Conservation (phyloP, 2,329 filamentous ascomycete genomes). For the Fusarium continuum region DNA sequence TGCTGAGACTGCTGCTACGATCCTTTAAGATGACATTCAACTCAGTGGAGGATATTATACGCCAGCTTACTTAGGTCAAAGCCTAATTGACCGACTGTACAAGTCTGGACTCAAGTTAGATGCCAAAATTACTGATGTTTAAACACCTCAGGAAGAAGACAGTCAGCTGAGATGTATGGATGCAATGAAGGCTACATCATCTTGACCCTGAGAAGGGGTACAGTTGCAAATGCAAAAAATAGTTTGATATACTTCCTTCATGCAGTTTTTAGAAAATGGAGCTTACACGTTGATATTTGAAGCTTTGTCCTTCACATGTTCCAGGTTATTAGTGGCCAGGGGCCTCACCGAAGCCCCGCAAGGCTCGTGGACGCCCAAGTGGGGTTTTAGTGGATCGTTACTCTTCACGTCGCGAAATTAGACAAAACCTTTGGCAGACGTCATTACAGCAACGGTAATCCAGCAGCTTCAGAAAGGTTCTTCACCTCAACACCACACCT, state of each 20-base stretch:
- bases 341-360: neutral
- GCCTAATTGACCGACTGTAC: slow-evolving; percentile 70
- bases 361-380: slow-evolving; percentile 2
- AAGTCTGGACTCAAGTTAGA: slow-evolving; percentile 71
- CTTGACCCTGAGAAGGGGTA: neutral
- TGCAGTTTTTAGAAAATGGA: too few relatives aligned
- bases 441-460: slow-evolving; percentile 36
- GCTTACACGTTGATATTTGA: too few relatives aligned
- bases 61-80: slow-evolving; percentile 74
- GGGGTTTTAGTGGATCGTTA: neutral
- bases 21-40: slow-evolving; percentile 69
- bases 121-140: slow-evolving; percentile 53
- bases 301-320: neutral
- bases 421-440: slow-evolving; percentile 36
- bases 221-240: too few relatives aligned
- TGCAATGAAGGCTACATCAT: neutral
- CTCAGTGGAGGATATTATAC: slow-evolving; percentile 76
- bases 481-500: slow-evolving; percentile 25
- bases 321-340: neutral
- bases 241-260: too few relatives aligned
- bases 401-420: slow-evolving; percentile 27
- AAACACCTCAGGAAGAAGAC: neutral
- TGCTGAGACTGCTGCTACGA: slow-evolving; percentile 69
- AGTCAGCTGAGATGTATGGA: slow-evolving; percentile 4
- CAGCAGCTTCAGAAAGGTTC: slow-evolving; percentile 26